Percentiles rank a stretch among this genome's conserved stretches.
These are phyloP conservation scores for Cardamine resedifolia DNA, from an alignment of 345 rosid species.

Conservation along the genomic window DNA sequence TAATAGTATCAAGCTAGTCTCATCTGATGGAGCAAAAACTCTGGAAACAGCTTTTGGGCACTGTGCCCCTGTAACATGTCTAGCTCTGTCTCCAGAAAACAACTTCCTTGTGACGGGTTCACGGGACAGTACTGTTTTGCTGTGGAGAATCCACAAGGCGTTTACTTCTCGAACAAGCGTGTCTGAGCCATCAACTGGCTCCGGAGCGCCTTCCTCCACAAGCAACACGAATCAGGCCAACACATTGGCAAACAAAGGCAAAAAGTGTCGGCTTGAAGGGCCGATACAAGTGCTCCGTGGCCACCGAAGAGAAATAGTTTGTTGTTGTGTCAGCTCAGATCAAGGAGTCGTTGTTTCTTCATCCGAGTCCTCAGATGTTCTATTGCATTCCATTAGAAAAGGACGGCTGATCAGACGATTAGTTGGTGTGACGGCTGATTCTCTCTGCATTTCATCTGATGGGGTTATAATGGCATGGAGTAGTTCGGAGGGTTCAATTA, in stretches of 20 bases:
- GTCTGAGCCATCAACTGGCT: slow-evolving; percentile 52
- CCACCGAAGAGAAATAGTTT: slow-evolving; percentile 64
- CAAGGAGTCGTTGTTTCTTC: slow-evolving; percentile 82
- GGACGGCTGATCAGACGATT: slow-evolving; percentile 87
- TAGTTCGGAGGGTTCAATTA: slow-evolving; percentile 52
- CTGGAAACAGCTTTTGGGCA: slow-evolving; percentile 86
- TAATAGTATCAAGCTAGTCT: slow-evolving; percentile 81
- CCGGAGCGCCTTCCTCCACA: slow-evolving; percentile 47
- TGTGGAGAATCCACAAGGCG: slow-evolving; percentile 85
- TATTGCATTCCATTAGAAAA: slow-evolving; percentile 81
- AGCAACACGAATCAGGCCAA: slow-evolving; percentile 46
- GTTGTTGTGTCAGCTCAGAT: slow-evolving; percentile 87
- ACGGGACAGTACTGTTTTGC: slow-evolving; percentile 72
- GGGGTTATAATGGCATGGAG: slow-evolving; percentile 88
- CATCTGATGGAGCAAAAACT: slow-evolving; percentile 89
- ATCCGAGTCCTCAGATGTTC: slow-evolving; percentile 66
- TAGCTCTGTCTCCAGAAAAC: slow-evolving; percentile 87
- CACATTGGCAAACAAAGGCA: slow-evolving; percentile 58
- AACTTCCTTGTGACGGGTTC: slow-evolving; percentile 91
- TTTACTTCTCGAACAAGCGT: slow-evolving; percentile 52
- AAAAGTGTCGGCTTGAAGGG: slow-evolving; percentile 76
- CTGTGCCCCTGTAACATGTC: slow-evolving; percentile 96
- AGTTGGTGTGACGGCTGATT: slow-evolving; percentile 72
- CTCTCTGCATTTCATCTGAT: slow-evolving; percentile 76
- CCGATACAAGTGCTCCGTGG: slow-evolving; percentile 94